Evolutionary conservation across 129 eudicot species (phyloP).

Genomic region (Solidago caesia): DNA sequence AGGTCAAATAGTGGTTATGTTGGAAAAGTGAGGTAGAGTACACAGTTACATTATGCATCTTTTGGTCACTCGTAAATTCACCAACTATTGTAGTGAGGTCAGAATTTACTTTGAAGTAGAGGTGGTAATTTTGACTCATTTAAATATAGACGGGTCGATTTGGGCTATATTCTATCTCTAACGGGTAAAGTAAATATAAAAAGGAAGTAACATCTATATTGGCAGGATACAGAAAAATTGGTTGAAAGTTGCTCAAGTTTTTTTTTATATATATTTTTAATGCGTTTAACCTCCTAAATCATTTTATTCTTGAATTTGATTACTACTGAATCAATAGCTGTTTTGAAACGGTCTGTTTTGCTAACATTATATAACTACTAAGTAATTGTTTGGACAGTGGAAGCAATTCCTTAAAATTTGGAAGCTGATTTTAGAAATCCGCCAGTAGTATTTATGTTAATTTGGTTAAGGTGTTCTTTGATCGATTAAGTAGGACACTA

Average conservation of each 20-base stretch:
- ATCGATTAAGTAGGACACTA: not conserved
- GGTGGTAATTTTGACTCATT: not conserved
- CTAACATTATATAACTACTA: not conserved
- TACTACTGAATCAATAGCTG: too few relatives aligned
- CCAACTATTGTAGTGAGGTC: not conserved
- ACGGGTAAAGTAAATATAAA: not conserved
- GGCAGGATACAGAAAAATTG: too few relatives aligned
- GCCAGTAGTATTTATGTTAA: not conserved
- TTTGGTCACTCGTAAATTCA: not conserved
- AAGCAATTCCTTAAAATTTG: not conserved
- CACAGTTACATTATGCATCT: not conserved
- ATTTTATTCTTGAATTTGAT: too few relatives aligned
- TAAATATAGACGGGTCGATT: not conserved
- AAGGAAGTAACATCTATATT: not conserved
- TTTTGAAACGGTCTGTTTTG: not conserved
- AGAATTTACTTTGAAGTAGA: not conserved
- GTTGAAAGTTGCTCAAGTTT: too few relatives aligned
- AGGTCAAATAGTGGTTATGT: slow-evolving; percentile 73
- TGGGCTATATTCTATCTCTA: not conserved
- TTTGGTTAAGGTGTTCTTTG: not conserved
- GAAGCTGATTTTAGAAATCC: not conserved
- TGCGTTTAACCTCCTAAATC: not conserved
- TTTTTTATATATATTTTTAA: not conserved
- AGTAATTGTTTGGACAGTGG: not conserved
- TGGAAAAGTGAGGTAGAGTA: slow-evolving; percentile 73